These are phyloP conservation scores for Coemansia sp. DNA, from an alignment of 192 early-diverging fungal genomes.

Conservation along the genomic window DNA sequence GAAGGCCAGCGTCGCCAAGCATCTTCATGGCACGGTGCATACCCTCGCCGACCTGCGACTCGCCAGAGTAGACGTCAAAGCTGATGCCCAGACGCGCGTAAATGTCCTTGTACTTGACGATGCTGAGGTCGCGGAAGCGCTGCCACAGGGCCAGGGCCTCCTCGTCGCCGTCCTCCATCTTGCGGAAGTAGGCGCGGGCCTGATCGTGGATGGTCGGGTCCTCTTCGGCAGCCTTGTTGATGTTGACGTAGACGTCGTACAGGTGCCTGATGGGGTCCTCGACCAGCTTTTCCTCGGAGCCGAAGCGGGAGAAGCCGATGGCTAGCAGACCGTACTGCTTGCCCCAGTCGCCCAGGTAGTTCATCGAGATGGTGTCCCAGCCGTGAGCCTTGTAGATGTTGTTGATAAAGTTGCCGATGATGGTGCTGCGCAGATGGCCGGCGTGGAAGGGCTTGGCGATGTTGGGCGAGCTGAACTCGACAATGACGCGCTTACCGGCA, in stretches of 20 bases:
- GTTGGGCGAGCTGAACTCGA: conserved; percentile 96
- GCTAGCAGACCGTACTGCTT: conserved; percentile 98
- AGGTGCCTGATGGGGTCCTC: conserved; percentile 87
- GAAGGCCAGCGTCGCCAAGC: conserved; percentile 69
- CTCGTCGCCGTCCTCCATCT: conserved; percentile 93
- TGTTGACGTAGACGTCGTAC: conserved; percentile 88
- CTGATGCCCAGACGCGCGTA: conserved; percentile 87
- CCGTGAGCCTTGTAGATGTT: conserved; percentile 84
- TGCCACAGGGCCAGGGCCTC: conserved; percentile 79
- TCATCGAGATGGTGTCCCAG: conserved; percentile 88
- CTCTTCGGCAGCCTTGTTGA: conserved; percentile 74
- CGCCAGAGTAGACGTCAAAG: conserved; percentile 96
- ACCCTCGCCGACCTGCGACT: conserved; percentile 82
- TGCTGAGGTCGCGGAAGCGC: conserved; percentile 84
- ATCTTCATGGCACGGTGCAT: conserved; percentile 69
- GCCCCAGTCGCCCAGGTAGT: conserved; percentile 99
- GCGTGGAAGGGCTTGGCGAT: conserved; percentile 99
- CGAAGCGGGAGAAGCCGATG: conserved; percentile 81
- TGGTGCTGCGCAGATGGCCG: conserved; percentile 96
- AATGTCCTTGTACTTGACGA: conserved; percentile 88
- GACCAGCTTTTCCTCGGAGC: conserved; percentile 74
- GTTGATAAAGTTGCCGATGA: conserved; percentile 92
- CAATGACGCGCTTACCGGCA: conserved; percentile 73
- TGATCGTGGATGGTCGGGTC: conserved; percentile 72
- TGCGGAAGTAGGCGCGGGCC: conserved; percentile 88